Conservation (phyloP, 345 rosid species). For the Brassica incana region DNA sequence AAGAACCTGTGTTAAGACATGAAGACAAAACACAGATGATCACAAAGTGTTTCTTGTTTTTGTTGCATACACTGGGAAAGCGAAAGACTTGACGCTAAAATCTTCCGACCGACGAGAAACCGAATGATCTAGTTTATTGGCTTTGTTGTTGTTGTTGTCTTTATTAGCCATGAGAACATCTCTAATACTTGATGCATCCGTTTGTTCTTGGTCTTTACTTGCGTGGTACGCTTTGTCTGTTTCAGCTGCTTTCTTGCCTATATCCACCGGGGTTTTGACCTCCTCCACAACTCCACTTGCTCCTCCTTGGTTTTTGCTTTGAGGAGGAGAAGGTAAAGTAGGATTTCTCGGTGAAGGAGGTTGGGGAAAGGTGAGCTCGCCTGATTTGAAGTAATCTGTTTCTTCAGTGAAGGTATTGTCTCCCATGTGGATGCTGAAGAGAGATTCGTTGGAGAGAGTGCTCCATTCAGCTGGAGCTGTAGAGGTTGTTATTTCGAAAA, state of each 20-base stretch:
- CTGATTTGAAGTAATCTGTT: slow-evolving; percentile 55
- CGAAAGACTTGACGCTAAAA: not conserved
- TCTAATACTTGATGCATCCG: slow-evolving; percentile 55
- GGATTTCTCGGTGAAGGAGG: slow-evolving; percentile 38
- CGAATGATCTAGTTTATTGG: slow-evolving; percentile 7
- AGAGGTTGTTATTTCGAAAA: slow-evolving; percentile 54
- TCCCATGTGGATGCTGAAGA: slow-evolving; percentile 77
- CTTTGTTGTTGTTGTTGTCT: slow-evolving; percentile 11
- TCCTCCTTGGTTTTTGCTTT: not conserved
- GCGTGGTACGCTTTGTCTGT: slow-evolving; percentile 33
- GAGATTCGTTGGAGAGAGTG: slow-evolving; percentile 42
- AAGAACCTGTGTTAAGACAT: not conserved
- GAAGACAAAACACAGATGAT: slow-evolving; percentile 39
- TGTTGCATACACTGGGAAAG: not conserved
- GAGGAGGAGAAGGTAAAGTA: slow-evolving; percentile 12
- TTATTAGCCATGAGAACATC: slow-evolving; percentile 54
- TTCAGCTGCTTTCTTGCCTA: slow-evolving; percentile 37
- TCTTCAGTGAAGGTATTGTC: slow-evolving; percentile 58
- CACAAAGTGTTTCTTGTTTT: not conserved
- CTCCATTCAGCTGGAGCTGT: slow-evolving; percentile 69
- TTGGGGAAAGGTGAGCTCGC: slow-evolving; percentile 48
- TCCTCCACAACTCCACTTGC: slow-evolving; percentile 15
- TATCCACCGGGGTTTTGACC: slow-evolving; percentile 30
- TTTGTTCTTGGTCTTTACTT: slow-evolving; percentile 49
- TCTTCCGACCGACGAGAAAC: not conserved